These are phyloP conservation scores for Aspergillus steynii DNA, from an alignment of 495 filamentous ascomycete genomes.

Conservation along the genomic window DNA sequence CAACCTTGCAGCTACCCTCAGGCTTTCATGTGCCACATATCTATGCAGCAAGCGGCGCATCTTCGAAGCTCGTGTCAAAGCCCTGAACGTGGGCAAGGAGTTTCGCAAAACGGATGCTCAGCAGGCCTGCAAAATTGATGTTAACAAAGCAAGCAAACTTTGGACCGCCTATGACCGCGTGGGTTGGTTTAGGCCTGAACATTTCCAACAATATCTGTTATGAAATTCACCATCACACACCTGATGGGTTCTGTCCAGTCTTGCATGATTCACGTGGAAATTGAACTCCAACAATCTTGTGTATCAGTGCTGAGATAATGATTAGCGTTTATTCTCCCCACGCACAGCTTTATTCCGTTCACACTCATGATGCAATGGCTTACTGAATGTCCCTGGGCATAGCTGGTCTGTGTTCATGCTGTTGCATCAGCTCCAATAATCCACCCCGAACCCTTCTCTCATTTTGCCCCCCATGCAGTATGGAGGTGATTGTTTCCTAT, in stretches of 20 bases:
- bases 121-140: constrained; percentile 96
- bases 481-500: not conserved
- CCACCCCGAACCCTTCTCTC: not conserved
- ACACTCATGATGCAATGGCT: not conserved
- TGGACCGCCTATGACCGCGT: constrained; percentile 91
- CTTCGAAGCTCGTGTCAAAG: constrained; percentile 73
- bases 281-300: not conserved
- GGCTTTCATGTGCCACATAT: constrained; percentile 88
- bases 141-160: constrained; percentile 96
- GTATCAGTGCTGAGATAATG: constrained; percentile 3
- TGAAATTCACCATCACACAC: constrained; percentile 17
- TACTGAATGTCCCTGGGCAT: constrained; percentile 11
- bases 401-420: constrained; percentile 12
- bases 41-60: constrained; percentile 94
- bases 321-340: constrained; percentile 4
- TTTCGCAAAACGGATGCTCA: constrained; percentile 98
- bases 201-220: constrained; percentile 55
- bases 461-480: not conserved
- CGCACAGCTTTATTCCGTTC: not conserved
- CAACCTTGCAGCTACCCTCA: constrained; percentile 72
- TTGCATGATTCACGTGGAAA: not conserved
- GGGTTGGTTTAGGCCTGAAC: constrained; percentile 75
- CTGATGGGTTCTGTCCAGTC: not conserved
- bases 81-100: constrained; percentile 71
- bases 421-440: not conserved